Conservation (phyloP, 768 basidiomycete species). For the Solioccasus polychromus region DNA sequence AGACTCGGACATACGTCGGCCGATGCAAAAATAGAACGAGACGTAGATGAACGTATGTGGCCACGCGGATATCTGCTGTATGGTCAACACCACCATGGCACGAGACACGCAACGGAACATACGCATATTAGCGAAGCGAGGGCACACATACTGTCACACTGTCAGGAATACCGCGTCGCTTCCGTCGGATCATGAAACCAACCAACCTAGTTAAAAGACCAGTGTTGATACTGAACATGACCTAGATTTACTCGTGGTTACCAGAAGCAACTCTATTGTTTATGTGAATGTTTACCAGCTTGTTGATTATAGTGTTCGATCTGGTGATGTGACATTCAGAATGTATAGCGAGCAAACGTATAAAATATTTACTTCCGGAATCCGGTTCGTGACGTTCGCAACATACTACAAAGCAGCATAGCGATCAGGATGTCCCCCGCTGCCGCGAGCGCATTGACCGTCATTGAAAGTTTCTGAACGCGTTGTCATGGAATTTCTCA, state of each 20-base stretch:
- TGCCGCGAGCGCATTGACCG: constrained; percentile 55
- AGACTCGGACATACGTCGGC: neutral
- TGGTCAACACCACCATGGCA: neutral
- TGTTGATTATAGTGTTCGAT: neutral
- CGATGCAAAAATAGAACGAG: neutral
- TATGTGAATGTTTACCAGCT: neutral
- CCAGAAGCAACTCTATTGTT: neutral
- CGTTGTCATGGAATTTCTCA: neutral
- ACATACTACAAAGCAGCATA: constrained; percentile 40
- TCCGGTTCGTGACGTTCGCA: constrained; percentile 51
- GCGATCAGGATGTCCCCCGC: constrained; percentile 54
- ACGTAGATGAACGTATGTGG: neutral
- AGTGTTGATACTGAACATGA: neutral
- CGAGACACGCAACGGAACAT: neutral
- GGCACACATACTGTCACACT: neutral
- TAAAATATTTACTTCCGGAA: constrained; percentile 40
- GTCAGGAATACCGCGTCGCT: neutral
- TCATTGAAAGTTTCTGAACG: constrained; percentile 40
- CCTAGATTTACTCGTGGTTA: neutral
- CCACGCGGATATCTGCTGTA: neutral
- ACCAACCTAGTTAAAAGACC: neutral
- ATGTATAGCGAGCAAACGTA: neutral
- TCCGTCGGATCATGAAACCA: neutral
- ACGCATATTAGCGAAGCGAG: neutral
- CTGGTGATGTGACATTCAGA: neutral